Percentiles rank a stretch among this genome's conserved stretches.
Conservation (phyloP, 805 yeast genomes). For the Teunomyces tritomae region DNA sequence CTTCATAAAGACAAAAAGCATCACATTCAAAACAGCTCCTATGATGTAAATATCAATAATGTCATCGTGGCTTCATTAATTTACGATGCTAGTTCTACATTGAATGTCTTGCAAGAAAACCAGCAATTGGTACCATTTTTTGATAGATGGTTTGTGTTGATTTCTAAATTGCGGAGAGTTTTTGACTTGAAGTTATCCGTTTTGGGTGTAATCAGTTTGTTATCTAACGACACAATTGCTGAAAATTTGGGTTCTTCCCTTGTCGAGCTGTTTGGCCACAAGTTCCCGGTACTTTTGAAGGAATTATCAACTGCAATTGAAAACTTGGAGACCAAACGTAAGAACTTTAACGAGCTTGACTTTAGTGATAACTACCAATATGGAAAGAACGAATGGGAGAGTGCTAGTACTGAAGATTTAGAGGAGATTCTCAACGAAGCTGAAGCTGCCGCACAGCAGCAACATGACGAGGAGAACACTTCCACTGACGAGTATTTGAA, state of each 20-base stretch:
- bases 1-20: constrained; percentile 25
- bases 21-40: constrained; percentile 31
- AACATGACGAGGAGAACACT: constrained; percentile 19
- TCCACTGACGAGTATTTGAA: constrained; percentile 40
- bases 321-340: constrained; percentile 60
- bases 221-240: constrained; percentile 22
- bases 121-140: constrained; percentile 51
- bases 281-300: constrained; percentile 51
- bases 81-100: constrained; percentile 54
- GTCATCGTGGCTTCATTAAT: constrained; percentile 63
- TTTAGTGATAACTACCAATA: constrained; percentile 12
- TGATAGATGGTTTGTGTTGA: constrained; percentile 60
- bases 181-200: constrained; percentile 77
- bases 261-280: constrained; percentile 43
- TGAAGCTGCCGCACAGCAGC: constrained; percentile 24
- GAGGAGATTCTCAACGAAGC: constrained; percentile 16
- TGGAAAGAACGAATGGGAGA: constrained; percentile 20
- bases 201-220: constrained; percentile 58
- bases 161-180: constrained; percentile 61
- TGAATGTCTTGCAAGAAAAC: constrained; percentile 47
- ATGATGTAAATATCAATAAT: constrained; percentile 53
- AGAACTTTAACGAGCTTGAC: constrained; percentile 44
- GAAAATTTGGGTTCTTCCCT: constrained; percentile 15
- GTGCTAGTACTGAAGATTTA: constrained; percentile 15
- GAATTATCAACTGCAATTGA: constrained; percentile 72